Conservation (phyloP, 345 rosid genomes). For the Populus deltoides region DNA sequence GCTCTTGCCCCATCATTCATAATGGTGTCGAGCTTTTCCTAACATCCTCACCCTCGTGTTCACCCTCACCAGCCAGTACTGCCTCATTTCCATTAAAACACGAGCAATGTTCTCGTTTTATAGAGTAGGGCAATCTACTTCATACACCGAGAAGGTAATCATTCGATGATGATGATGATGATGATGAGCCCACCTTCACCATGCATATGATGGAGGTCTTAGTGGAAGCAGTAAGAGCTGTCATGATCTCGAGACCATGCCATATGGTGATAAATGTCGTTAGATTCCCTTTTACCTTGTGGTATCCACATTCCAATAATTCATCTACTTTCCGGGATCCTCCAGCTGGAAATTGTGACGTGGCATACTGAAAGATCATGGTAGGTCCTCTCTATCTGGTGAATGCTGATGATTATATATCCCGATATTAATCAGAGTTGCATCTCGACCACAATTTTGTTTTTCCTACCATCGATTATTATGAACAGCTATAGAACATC, state of each 20-base stretch:
- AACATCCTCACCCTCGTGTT: background rate
- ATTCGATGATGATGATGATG: background rate
- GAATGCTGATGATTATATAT: conserved; percentile 15
- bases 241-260: conserved; percentile 16
- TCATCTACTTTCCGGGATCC: conserved; percentile 41
- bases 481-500: conserved; percentile 22
- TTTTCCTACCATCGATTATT: background rate
- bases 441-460: conserved; percentile 13
- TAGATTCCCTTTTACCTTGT: conserved; percentile 20
- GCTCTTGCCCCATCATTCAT: background rate
- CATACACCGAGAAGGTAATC: background rate
- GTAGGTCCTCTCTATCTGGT: background rate
- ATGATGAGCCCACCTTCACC: conserved; percentile 1
- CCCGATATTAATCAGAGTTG: background rate
- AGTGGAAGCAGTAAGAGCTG: conserved; percentile 22
- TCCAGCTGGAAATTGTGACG: conserved; percentile 44
- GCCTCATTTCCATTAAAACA: background rate
- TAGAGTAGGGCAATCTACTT: background rate
- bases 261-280: background rate
- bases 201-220: background rate
- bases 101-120: background rate
- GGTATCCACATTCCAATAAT: conserved; percentile 33
- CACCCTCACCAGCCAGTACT: background rate
- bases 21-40: background rate
- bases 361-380: conserved; percentile 12